Evolutionary conservation across 140 eudicot genomes (phyloP).

Genomic region (Stevia rebaudiana): DNA sequence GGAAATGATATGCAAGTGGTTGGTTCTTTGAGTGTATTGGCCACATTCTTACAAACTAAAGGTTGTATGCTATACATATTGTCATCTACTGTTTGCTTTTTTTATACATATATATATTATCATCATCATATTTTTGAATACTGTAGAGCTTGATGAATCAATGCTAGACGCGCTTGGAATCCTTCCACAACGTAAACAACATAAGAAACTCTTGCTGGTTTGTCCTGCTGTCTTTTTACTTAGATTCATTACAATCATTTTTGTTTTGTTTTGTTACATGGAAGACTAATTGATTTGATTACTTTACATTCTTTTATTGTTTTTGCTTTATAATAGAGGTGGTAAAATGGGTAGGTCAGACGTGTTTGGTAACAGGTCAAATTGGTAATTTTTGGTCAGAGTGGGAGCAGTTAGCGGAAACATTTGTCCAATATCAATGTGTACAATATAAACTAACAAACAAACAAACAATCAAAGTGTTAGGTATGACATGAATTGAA

Average conservation of each 20-base stretch:
- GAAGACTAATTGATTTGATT: conserved; percentile 15
- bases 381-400: neutral
- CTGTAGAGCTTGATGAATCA: conserved; percentile 89
- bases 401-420: neutral
- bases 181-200: conserved; percentile 95
- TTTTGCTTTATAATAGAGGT: conserved; percentile 6
- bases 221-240: conserved; percentile 23
- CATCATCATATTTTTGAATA: conserved; percentile 12
- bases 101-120: neutral
- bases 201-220: conserved; percentile 86
- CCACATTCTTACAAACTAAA: conserved; percentile 86
- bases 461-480: too few species aligned
- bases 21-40: conserved; percentile 80
- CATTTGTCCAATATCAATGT: neutral
- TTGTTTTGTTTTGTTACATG: neutral
- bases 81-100: conserved; percentile 9
- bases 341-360: neutral
- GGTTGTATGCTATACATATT: conserved; percentile 39
- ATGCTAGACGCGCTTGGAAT: conserved; percentile 95
- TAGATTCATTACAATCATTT: neutral
- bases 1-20: conserved; percentile 83
- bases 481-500: too few species aligned
- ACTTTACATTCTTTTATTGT: conserved; percentile 7
- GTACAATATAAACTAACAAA: neutral
- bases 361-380: neutral